Conservation (phyloP, 2,329 filamentous ascomycete genomes). For the Tolypocladium ophioglossoides region DNA sequence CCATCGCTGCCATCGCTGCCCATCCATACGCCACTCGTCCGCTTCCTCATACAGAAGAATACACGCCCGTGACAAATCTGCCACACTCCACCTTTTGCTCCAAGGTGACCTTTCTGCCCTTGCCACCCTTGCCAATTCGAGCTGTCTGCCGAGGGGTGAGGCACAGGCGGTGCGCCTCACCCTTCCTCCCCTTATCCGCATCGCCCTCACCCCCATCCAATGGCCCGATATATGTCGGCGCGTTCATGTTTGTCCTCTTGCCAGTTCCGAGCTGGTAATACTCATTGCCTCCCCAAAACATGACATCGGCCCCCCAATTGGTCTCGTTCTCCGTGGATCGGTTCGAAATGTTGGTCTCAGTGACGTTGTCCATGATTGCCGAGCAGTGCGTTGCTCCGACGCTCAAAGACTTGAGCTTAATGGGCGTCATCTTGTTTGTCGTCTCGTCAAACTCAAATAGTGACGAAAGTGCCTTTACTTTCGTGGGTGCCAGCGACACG, state of each 20-base stretch:
- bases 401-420: constrained; percentile 62
- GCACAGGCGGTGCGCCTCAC: constrained; percentile 65
- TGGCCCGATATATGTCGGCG: constrained; percentile 69
- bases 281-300: constrained; percentile 96
- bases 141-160: constrained; percentile 69
- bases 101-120: constrained; percentile 59
- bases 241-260: constrained; percentile 68
- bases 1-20: background rate
- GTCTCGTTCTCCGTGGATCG: constrained; percentile 54
- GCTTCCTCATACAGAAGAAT: constrained; percentile 46
- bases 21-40: background rate
- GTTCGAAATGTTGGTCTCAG: constrained; percentile 46
- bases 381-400: constrained; percentile 73
- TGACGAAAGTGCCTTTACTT: constrained; percentile 73
- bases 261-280: constrained; percentile 88
- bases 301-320: constrained; percentile 78
- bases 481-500: constrained; percentile 63
- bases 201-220: constrained; percentile 54
- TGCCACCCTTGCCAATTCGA: constrained; percentile 45
- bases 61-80: constrained; percentile 70
- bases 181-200: constrained; percentile 44
- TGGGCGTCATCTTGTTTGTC: constrained; percentile 57
- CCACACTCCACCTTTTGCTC: constrained; percentile 89
- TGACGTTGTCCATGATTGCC: constrained; percentile 75
- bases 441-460: constrained; percentile 81